Conservation (phyloP, 2,329 filamentous ascomycete species). For the Chaetomium strumarium region DNA sequence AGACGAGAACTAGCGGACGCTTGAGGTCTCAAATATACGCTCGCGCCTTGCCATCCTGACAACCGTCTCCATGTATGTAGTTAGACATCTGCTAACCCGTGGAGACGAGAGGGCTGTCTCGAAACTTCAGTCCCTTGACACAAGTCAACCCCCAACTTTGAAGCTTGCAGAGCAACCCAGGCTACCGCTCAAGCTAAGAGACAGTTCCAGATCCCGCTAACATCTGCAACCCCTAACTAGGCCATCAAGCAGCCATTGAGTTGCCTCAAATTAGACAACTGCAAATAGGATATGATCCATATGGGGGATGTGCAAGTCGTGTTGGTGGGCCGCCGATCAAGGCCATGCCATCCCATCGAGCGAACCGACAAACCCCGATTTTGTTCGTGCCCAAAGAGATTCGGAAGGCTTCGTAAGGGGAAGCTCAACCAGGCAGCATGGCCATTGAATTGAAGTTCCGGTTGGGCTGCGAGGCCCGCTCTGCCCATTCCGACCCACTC, state of each 20-base stretch:
- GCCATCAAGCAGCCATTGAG: slow-evolving; percentile 13
- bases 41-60: slow-evolving; percentile 5
- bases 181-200: slow-evolving; percentile 6
- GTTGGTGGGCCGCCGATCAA: slow-evolving; percentile 4
- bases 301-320: not conserved
- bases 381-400: slow-evolving; percentile 20
- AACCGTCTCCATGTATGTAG: slow-evolving; percentile 1
- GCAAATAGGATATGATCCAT: not conserved
- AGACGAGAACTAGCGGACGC: slow-evolving; percentile 14
- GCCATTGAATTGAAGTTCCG: slow-evolving; percentile 14
- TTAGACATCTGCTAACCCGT: slow-evolving; percentile 9
- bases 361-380: slow-evolving; percentile 13
- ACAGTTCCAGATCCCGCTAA: slow-evolving; percentile 13
- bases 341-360: slow-evolving; percentile 3
- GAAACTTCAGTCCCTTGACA: slow-evolving; percentile 5
- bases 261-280: slow-evolving; percentile 11
- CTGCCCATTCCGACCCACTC: slow-evolving; percentile 19
- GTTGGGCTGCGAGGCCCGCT: slow-evolving; percentile 26
- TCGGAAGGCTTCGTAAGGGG: slow-evolving; percentile 4
- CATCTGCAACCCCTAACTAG: slow-evolving; percentile 9
- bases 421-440: slow-evolving; percentile 10
- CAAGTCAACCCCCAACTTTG: slow-evolving; percentile 19
- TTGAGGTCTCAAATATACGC: slow-evolving; percentile 16
- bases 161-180: slow-evolving; percentile 12
- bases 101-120: slow-evolving; percentile 7